Percentiles rank a stretch among this genome's conserved stretches.
Conservation (phyloP, 2,329 filamentous ascomycete species). For the Calonectria naviculata region DNA sequence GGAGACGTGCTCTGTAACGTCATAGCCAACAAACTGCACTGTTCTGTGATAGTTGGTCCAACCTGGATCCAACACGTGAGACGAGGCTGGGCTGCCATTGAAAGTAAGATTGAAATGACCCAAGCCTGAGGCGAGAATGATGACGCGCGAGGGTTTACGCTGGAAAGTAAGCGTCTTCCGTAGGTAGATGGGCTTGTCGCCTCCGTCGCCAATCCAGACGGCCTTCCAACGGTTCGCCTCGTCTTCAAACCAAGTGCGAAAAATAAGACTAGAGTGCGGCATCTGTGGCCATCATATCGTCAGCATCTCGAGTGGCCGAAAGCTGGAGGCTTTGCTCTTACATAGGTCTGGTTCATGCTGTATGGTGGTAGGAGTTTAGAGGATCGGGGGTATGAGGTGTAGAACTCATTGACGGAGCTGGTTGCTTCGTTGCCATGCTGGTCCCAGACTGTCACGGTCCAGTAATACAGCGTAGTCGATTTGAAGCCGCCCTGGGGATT, state of each 20-base stretch:
- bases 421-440: slow-evolving; percentile 39
- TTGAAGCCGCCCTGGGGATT: slow-evolving; percentile 45
- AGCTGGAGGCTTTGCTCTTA: slow-evolving; percentile 1
- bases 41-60: slow-evolving; percentile 54
- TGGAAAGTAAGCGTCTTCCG: slow-evolving; percentile 45
- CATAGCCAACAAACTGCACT: slow-evolving; percentile 56
- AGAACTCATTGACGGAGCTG: slow-evolving; percentile 47
- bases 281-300: slow-evolving; percentile 49
- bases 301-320: not conserved
- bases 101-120: slow-evolving; percentile 52
- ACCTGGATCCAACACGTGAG: slow-evolving; percentile 50
- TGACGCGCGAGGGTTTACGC: slow-evolving; percentile 44
- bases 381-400: slow-evolving; percentile 50
- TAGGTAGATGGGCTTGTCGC: slow-evolving; percentile 53
- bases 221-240: slow-evolving; percentile 52
- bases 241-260: slow-evolving; percentile 54
- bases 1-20: slow-evolving; percentile 48
- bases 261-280: slow-evolving; percentile 54
- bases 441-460: slow-evolving; percentile 51
- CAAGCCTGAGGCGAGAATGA: slow-evolving; percentile 51
- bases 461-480: slow-evolving; percentile 49
- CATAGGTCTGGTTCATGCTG: slow-evolving; percentile 55
- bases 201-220: slow-evolving; percentile 52
- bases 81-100: slow-evolving; percentile 47
- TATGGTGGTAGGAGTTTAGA: slow-evolving; percentile 49